Conservation (phyloP, 2,329 filamentous ascomycete species). For the Diplodia sapinea region DNA sequence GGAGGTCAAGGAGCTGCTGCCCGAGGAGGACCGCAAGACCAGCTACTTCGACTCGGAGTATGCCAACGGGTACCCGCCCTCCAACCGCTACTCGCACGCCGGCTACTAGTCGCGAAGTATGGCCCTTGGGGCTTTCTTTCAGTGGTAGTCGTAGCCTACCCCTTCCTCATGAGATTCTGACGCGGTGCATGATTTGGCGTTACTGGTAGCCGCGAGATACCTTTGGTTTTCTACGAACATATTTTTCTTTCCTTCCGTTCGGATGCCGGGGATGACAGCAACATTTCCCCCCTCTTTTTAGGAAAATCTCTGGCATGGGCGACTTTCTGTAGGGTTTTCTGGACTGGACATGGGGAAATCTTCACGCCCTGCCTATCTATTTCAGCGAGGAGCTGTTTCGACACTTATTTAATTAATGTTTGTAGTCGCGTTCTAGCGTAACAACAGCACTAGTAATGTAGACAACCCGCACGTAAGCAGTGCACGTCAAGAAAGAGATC, state of each 20-base stretch:
- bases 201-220: neutral
- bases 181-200: conserved; percentile 1
- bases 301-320: neutral
- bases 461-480: neutral
- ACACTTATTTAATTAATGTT: neutral
- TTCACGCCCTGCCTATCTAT: neutral
- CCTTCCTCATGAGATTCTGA: neutral
- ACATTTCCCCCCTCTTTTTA: neutral
- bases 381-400: neutral
- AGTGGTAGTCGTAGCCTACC: neutral
- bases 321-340: neutral
- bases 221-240: neutral
- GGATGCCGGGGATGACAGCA: neutral
- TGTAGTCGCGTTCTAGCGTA: neutral
- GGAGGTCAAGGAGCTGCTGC: conserved; percentile 87
- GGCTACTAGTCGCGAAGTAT: neutral
- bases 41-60: conserved; percentile 74
- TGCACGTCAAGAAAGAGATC: too few relatives aligned
- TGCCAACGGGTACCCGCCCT: conserved; percentile 51
- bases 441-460: neutral
- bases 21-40: conserved; percentile 78
- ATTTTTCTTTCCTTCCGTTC: neutral
- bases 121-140: neutral
- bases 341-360: neutral
- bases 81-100: conserved; percentile 39